Conservation (phyloP, 352 stramenopile genomes). For the Phytophthora cactorum region DNA sequence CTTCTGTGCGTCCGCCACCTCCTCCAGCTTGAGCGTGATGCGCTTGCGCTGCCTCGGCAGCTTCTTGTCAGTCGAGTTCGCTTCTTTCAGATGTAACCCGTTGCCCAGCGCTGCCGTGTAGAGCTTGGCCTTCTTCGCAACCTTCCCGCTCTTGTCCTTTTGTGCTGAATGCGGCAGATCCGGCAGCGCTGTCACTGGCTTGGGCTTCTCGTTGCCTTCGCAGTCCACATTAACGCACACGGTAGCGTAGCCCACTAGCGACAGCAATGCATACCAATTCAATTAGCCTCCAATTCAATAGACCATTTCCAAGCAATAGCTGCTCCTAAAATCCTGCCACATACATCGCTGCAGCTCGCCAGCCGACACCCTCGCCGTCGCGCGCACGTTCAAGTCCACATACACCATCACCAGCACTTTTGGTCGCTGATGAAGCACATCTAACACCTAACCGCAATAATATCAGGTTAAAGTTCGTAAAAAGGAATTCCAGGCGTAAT, state of each 20-base stretch:
- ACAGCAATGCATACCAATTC: conserved; percentile 3
- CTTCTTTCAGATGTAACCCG: conserved; percentile 49
- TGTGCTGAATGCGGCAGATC: conserved; percentile 42
- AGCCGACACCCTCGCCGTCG: conserved; percentile 53
- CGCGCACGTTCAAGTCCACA: conserved; percentile 75
- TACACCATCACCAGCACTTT: conserved; percentile 39
- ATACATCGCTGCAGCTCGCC: conserved; percentile 70
- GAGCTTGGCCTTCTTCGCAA: conserved; percentile 69
- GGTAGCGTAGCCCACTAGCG: conserved; percentile 67
- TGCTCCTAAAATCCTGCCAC: conserved; percentile 3
- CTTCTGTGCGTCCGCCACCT: conserved; percentile 65
- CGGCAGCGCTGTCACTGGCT: conserved; percentile 42
- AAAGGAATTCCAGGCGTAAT: conserved; percentile 21
- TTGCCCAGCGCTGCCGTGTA: conserved; percentile 54
- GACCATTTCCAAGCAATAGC: background rate
- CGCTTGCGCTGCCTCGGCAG: conserved; percentile 67
- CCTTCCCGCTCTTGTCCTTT: conserved; percentile 44
- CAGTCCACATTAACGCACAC: conserved; percentile 72
- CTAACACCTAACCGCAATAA: background rate
- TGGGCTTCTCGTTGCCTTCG: conserved; percentile 58
- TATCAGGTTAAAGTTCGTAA: conserved; percentile 9
- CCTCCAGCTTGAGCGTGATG: conserved; percentile 79
- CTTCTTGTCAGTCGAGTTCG: conserved; percentile 26
- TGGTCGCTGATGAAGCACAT: background rate
- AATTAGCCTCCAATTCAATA: background rate